These are phyloP conservation scores for Lophiostoma macrostomum DNA, from an alignment of 495 filamentous ascomycete species.

Conservation along the genomic window DNA sequence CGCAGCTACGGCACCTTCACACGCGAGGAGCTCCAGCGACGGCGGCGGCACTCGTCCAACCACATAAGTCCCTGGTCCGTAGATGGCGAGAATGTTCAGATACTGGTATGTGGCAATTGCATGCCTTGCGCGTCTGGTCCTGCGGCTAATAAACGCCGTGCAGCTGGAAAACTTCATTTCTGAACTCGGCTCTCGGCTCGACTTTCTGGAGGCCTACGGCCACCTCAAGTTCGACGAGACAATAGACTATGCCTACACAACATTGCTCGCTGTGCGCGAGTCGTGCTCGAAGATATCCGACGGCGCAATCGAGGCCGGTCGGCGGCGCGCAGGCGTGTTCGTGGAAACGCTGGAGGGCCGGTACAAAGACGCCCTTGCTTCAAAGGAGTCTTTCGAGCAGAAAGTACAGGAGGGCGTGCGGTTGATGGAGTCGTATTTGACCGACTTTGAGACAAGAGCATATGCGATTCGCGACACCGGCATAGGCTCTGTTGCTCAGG, in stretches of 20 bases:
- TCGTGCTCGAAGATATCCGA: slow-evolving; percentile 89
- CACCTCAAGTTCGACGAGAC: slow-evolving; percentile 79
- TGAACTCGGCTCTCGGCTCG: slow-evolving; percentile 80
- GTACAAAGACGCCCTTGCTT: slow-evolving; percentile 83
- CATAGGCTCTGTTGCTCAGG: slow-evolving; percentile 45
- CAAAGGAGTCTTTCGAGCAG: slow-evolving; percentile 82
- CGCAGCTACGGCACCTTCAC: slow-evolving; percentile 24
- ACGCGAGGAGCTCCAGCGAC: slow-evolving; percentile 5
- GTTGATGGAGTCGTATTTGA: slow-evolving; percentile 76
- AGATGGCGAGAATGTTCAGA: slow-evolving; percentile 33
- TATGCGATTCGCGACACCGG: slow-evolving; percentile 61
- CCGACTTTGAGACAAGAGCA: slow-evolving; percentile 80
- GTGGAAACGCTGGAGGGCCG: slow-evolving; percentile 90
- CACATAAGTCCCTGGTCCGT: slow-evolving; percentile 25
- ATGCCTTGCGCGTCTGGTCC: background rate
- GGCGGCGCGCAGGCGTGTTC: slow-evolving; percentile 77
- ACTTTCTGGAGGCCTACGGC: slow-evolving; percentile 84
- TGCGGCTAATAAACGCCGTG: background rate
- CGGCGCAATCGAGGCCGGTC: slow-evolving; percentile 82
- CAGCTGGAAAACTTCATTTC: slow-evolving; percentile 60
- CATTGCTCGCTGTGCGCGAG: slow-evolving; percentile 80
- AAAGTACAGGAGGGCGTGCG: slow-evolving; percentile 86
- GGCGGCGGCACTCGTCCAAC: slow-evolving; percentile 32
- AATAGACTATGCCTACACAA: slow-evolving; percentile 75
- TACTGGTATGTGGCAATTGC: slow-evolving; percentile 19